Percentiles rank a stretch among this genome's conserved stretches.
Evolutionary conservation across 805 yeast species (phyloP).

Genomic region (Suhomyces sp.): DNA sequence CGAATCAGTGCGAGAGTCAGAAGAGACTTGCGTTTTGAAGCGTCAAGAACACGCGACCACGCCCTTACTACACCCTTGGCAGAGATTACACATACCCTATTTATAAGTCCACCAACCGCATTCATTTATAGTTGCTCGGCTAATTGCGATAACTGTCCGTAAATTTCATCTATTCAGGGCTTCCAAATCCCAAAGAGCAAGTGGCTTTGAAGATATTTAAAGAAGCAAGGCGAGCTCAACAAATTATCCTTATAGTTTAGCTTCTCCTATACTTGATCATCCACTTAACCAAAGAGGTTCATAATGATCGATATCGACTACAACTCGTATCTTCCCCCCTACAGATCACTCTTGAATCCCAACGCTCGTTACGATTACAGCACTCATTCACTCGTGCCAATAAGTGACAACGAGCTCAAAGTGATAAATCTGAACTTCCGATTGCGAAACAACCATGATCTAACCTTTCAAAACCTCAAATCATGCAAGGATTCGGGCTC

Average conservation of each 20-base stretch:
- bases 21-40: neutral
- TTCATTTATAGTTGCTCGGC: neutral
- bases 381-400: conserved; percentile 41
- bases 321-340: conserved; percentile 28
- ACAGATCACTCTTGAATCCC: conserved; percentile 51
- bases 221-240: neutral
- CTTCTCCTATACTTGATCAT: neutral
- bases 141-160: neutral
- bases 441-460: conserved; percentile 13
- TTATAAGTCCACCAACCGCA: neutral
- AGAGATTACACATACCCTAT: neutral
- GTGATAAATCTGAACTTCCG: conserved; percentile 15
- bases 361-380: conserved; percentile 49
- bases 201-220: neutral
- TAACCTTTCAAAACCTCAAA: conserved; percentile 10
- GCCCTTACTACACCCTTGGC: neutral
- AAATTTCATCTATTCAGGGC: neutral
- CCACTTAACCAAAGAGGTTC: neutral
- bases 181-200: neutral
- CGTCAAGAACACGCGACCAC: neutral
- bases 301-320: conserved; percentile 5
- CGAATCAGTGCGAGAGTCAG: neutral
- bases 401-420: conserved; percentile 33
- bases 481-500: conserved; percentile 1
- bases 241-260: neutral